phyloP scores from a whole-genome alignment of 345 rosid species.

The Passiflora organensis region DNA sequence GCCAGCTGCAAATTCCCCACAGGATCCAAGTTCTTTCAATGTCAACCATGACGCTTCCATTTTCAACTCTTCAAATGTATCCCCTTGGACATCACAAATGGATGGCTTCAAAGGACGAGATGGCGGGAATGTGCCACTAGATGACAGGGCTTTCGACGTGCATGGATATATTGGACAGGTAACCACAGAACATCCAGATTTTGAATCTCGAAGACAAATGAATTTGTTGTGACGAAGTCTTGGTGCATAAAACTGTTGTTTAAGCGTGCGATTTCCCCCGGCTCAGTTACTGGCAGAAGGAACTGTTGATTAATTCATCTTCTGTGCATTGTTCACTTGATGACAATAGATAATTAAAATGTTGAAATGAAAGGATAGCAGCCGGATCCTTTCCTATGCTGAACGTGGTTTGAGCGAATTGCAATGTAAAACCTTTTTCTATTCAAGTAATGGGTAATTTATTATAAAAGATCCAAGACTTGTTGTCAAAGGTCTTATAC shows the following conservation, averaged over 20 bases:
- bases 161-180: constrained; percentile 43
- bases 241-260: neutral
- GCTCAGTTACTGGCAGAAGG: too few species aligned
- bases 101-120: constrained; percentile 66
- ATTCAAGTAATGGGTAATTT: too few species aligned
- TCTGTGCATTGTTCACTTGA: too few species aligned
- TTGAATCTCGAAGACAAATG: constrained; percentile 44
- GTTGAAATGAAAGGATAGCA: too few species aligned
- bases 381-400: too few species aligned
- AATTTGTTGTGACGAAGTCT: constrained; percentile 36
- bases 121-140: constrained; percentile 30
- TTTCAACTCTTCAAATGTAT: constrained; percentile 57
- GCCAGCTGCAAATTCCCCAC: constrained; percentile 65
- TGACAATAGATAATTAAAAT: too few species aligned
- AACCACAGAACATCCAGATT: constrained; percentile 39
- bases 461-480: too few species aligned
- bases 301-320: too few species aligned
- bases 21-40: constrained; percentile 42
- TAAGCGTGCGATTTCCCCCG: neutral
- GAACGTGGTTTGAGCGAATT: too few species aligned
- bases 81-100: constrained; percentile 53
- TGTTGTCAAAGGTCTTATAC: too few species aligned
- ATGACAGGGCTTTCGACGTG: constrained; percentile 49
- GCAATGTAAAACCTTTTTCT: too few species aligned
- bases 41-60: constrained; percentile 60